Conservation (phyloP, 2,329 filamentous ascomycete species). For the Helotiales sp. region DNA sequence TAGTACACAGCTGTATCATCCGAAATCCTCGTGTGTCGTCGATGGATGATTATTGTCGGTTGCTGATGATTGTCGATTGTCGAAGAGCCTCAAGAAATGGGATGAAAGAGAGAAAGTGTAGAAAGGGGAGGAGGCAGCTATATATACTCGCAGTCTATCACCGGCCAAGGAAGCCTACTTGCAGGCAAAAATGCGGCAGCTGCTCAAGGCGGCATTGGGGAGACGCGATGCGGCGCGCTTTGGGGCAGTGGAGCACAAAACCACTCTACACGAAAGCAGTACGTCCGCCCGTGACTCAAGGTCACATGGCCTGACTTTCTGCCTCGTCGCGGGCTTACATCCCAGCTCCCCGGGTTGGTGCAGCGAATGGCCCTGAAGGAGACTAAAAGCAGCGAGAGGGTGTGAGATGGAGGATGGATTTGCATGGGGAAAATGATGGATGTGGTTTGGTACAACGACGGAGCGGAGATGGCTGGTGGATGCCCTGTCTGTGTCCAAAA, state of each 20-base stretch:
- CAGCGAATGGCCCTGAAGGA: background rate
- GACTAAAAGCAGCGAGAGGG: conserved; percentile 3
- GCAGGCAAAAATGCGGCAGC: conserved; percentile 25
- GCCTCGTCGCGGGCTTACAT: conserved; percentile 10
- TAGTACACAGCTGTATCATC: background rate
- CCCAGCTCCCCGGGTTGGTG: conserved; percentile 20
- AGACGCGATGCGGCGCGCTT: conserved; percentile 28
- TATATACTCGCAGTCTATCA: conserved; percentile 23
- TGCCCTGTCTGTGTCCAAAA: conserved; percentile 6
- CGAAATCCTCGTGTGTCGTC: conserved; percentile 13
- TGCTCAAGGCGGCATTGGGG: conserved; percentile 19
- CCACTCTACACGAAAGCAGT: conserved; percentile 6
- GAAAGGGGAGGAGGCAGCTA: conserved; percentile 23
- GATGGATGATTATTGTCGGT: conserved; percentile 11
- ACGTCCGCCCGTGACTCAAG: conserved; percentile 28
- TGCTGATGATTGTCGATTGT: conserved; percentile 19
- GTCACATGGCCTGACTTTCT: conserved; percentile 24
- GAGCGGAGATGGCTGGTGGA: background rate
- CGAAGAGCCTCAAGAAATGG: conserved; percentile 4
- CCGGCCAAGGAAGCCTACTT: conserved; percentile 7
- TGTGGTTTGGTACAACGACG: conserved; percentile 6
- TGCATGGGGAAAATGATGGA: conserved; percentile 13
- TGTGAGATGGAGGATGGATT: conserved; percentile 17
- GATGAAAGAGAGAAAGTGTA: conserved; percentile 17
- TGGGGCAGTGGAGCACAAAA: background rate